Percentiles rank a stretch among this genome's conserved stretches.
Conservation (phyloP, 2,329 filamentous ascomycete genomes). For the Sporothrix variecibatus region DNA sequence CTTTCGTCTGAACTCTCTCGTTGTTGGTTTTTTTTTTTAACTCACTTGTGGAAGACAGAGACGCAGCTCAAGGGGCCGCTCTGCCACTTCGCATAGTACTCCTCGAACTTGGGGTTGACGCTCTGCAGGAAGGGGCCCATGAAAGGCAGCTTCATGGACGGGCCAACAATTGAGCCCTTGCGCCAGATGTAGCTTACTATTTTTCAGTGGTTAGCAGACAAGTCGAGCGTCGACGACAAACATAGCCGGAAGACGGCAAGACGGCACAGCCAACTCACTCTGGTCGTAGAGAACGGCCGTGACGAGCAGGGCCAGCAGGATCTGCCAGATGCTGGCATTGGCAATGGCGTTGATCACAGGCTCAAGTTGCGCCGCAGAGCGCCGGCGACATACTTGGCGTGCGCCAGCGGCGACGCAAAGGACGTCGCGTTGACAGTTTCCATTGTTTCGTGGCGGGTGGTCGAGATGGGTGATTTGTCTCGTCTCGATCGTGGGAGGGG, state of each 20-base stretch:
- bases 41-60: constrained; percentile 92
- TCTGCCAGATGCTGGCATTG: constrained; percentile 60
- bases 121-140: constrained; percentile 96
- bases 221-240: not conserved
- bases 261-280: constrained; percentile 54
- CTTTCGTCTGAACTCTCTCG: not conserved
- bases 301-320: constrained; percentile 69
- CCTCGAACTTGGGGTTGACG: constrained; percentile 84
- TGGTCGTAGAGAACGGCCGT: constrained; percentile 84
- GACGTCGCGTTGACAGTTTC: constrained; percentile 57
- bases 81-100: constrained; percentile 90
- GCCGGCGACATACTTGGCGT: constrained; percentile 52
- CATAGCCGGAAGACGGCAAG: constrained; percentile 42
- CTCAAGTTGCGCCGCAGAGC: constrained; percentile 57
- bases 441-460: constrained; percentile 23
- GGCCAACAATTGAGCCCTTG: constrained; percentile 76
- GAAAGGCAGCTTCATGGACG: constrained; percentile 75
- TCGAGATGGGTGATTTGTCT: not conserved
- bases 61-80: constrained; percentile 94
- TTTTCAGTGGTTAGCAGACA: constrained; percentile 26
- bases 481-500: not conserved
- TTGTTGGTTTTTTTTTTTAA: not conserved
- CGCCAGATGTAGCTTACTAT: constrained; percentile 72
- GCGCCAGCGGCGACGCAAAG: constrained; percentile 69
- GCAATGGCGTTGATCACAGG: constrained; percentile 57